phyloP scores from a whole-genome alignment of 352 stramenopile genomes.

The Pythium vanterpoolii region DNA sequence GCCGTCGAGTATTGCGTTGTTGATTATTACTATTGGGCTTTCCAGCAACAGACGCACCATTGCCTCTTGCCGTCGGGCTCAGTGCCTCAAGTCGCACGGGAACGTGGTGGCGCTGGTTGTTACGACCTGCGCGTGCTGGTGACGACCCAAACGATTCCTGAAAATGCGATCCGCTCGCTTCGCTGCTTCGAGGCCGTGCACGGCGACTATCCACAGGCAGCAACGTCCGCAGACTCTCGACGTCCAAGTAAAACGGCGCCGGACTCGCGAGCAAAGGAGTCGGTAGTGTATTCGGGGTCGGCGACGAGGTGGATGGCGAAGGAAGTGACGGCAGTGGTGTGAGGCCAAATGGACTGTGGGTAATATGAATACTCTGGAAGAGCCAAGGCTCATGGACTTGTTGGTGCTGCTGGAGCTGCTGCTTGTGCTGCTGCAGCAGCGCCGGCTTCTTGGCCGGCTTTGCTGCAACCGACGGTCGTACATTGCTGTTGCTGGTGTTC shows the following conservation, averaged over 20 bases:
- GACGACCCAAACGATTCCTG: constrained; percentile 15
- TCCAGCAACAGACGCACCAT: background rate
- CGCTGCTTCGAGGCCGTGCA: constrained; percentile 16
- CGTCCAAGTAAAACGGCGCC: constrained; percentile 65
- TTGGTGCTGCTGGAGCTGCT: constrained; percentile 21
- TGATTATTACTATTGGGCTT: background rate
- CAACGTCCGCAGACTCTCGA: constrained; percentile 59
- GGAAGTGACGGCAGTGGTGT: constrained; percentile 3
- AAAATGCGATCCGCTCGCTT: constrained; percentile 5
- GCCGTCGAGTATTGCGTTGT: background rate
- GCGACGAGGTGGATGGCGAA: background rate
- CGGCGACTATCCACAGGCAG: constrained; percentile 26
- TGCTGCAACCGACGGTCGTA: background rate
- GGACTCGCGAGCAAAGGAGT: constrained; percentile 10
- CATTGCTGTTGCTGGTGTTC: constrained; percentile 6
- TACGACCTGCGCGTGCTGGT: constrained; percentile 7
- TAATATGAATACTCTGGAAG: constrained; percentile 59
- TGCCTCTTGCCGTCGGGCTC: background rate
- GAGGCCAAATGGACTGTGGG: constrained; percentile 17
- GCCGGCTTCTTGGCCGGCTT: constrained; percentile 26
- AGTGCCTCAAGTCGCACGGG: constrained; percentile 47
- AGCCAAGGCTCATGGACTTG: constrained; percentile 59
- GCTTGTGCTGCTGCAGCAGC: constrained; percentile 19
- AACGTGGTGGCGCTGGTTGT: constrained; percentile 18
- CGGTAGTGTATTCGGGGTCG: background rate